Evolutionary conservation across 106 monocot species (phyloP).

Genomic region (Dioscorea dumetorum): DNA sequence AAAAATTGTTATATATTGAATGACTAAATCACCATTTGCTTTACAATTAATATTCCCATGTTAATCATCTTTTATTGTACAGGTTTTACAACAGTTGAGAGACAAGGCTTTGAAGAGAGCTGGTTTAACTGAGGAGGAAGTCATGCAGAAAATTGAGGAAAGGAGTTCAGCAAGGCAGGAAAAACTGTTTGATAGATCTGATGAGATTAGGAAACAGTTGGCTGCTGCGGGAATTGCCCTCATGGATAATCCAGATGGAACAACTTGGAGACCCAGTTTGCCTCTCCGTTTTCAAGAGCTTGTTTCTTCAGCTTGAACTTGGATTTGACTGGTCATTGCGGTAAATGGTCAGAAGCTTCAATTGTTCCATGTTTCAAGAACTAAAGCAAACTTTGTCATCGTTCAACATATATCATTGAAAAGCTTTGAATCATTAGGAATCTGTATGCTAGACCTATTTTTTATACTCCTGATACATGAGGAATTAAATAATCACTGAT

Average conservation of each 20-base stretch:
- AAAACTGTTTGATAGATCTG: constrained; percentile 67
- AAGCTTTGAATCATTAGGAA: too few relatives aligned
- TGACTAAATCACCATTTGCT: constrained; percentile 2
- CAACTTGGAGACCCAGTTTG: constrained; percentile 70
- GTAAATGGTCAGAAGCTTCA: too few relatives aligned
- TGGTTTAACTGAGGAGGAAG: constrained; percentile 55
- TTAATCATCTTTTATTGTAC: not conserved
- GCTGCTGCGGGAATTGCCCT: constrained; percentile 64
- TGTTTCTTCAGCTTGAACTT: constrained; percentile 7
- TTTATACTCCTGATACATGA: too few relatives aligned
- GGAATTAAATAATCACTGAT: too few relatives aligned
- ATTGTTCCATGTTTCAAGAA: too few relatives aligned
- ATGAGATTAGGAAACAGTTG: constrained; percentile 77
- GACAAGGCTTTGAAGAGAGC: constrained; percentile 76
- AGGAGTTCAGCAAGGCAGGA: constrained; percentile 56
- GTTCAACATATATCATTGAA: too few relatives aligned
- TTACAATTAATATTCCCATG: not conserved
- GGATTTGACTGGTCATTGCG: too few relatives aligned
- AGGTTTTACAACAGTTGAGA: constrained; percentile 65
- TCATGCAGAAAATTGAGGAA: constrained; percentile 70
- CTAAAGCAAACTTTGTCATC: too few relatives aligned
- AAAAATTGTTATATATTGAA: not conserved
- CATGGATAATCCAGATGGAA: constrained; percentile 82
- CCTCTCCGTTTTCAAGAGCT: constrained; percentile 50
- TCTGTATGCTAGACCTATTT: too few relatives aligned